Conservation (phyloP, 2,329 filamentous ascomycete genomes). For the Ophiostoma himal-ulmi region DNA sequence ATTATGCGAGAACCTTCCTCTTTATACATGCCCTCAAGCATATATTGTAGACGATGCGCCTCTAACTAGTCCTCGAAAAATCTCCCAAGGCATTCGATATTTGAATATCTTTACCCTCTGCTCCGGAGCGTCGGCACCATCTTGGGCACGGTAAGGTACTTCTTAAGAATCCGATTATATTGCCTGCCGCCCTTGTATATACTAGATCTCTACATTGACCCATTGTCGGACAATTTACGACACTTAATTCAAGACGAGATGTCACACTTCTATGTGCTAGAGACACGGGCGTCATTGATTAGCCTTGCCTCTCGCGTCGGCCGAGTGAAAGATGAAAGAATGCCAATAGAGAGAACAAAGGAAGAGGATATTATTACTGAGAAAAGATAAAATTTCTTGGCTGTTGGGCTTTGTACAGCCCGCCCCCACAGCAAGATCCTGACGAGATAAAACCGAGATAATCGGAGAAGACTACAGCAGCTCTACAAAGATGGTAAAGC, state of each 20-base stretch:
- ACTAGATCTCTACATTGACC: neutral
- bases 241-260: neutral
- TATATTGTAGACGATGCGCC: neutral
- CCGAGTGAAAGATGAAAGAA: neutral
- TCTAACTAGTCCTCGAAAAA: neutral
- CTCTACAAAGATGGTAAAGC: neutral
- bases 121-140: neutral
- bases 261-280: neutral
- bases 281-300: neutral
- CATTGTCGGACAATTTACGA: neutral
- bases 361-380: neutral
- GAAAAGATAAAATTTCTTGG: neutral
- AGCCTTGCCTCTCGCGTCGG: slow-evolving; percentile 6
- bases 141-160: neutral
- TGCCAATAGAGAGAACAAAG: neutral
- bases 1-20: too few relatives aligned
- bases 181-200: neutral
- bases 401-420: neutral
- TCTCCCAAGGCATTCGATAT: neutral
- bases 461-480: neutral
- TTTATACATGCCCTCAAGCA: neutral
- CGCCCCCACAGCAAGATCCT: neutral
- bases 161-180: neutral
- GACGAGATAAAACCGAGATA: slow-evolving; percentile 2
- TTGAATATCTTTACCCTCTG: neutral